Base-by-base conservation (phyloP, 352 stramenopile species). In the Globisporangium rhizosaccharum region DNA sequence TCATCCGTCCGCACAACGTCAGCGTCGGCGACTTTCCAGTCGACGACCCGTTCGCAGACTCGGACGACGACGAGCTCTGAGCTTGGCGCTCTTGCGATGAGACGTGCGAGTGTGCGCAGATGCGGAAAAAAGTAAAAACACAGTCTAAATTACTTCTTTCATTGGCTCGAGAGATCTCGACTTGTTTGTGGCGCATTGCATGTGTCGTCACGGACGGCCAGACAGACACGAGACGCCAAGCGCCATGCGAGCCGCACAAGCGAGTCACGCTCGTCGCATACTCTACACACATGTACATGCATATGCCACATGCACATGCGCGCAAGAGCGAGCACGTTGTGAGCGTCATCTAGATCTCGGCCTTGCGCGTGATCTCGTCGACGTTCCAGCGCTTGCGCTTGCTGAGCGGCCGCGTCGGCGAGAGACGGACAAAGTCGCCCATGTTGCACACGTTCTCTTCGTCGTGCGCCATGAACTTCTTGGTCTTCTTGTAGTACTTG, bases 391-490 rank as follows among this genome's bases (percentile, higher is more conserved):
- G 86, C 68, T 95, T 95, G 64, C 74, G 73, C 82, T 95, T 95
- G 70, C 79, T 91, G 57, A 95, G 73, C 49, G 86, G 86, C 14
- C 86, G 84, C 57, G 84, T 93, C 30, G 58, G 48, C 51, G 77
- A 87, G 56, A 95, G 75, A 56, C 78, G 77, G 66, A 95, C 86
- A 39, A 88, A 79, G 78, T 95, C 86, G 65, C 85, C 93, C 15
- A 95, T 88, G 76, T 96, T 96, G 72, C 92, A 97, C 37, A 86
- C 82, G 73, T 98, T 82, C 48, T 95, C 73, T 63, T 98, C 94
- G 76, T 98, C 94, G 74, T 98, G 94, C n/a, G 94, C 94, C 94
- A 98, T 98, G 68, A 98, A 98, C 70, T 98, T 98, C 69, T 96
- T 96, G 56, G 92, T 98, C 75, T 96, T 98, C 70, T 92, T 96